Percentiles rank a stretch among this genome's conserved stretches.
Evolutionary conservation across 2,329 filamentous ascomycete genomes (phyloP).

Genomic region (Bipolaris victoriae): DNA sequence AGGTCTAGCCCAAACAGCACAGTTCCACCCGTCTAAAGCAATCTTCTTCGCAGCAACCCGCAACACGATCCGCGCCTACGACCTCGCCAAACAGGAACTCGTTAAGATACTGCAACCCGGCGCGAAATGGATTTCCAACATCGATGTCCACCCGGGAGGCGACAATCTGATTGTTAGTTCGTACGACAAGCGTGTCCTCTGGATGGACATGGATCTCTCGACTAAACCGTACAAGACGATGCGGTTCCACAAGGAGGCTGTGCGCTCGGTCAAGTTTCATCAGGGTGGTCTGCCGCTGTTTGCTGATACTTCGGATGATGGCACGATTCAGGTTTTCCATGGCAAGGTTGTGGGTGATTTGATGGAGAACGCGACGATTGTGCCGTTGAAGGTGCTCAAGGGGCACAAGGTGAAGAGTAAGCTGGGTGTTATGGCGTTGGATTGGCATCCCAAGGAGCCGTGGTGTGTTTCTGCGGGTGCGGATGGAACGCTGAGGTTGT

Average conservation of each 20-base stretch:
- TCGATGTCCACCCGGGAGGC: conserved; percentile 90
- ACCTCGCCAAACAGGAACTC: conserved; percentile 87
- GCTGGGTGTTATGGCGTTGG: conserved; percentile 88
- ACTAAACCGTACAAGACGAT: conserved; percentile 93
- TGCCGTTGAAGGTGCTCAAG: conserved; percentile 90
- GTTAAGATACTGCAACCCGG: conserved; percentile 93
- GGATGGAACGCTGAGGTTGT: conserved; percentile 89
- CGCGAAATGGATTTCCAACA: conserved; percentile 90
- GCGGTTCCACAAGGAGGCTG: conserved; percentile 90
- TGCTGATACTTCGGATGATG: conserved; percentile 93
- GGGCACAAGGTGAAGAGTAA: conserved; percentile 87
- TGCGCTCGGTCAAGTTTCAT: conserved; percentile 88
- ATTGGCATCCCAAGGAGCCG: conserved; percentile 94
- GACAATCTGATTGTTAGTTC: conserved; percentile 94
- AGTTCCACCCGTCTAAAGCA: conserved; percentile 92
- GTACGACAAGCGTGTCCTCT: conserved; percentile 90
- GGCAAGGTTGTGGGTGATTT: conserved; percentile 93
- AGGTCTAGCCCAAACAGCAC: conserved; percentile 82
- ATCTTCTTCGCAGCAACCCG: conserved; percentile 97
- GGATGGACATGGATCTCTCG: conserved; percentile 95
- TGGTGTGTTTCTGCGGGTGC: conserved; percentile 95
- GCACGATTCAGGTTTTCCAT: conserved; percentile 93
- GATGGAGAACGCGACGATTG: conserved; percentile 95
- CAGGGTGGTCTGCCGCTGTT: conserved; percentile 80
- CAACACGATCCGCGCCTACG: conserved; percentile 90